Evolutionary conservation across 2,329 filamentous ascomycete genomes (phyloP).

Genomic region (Penicillium sp.): DNA sequence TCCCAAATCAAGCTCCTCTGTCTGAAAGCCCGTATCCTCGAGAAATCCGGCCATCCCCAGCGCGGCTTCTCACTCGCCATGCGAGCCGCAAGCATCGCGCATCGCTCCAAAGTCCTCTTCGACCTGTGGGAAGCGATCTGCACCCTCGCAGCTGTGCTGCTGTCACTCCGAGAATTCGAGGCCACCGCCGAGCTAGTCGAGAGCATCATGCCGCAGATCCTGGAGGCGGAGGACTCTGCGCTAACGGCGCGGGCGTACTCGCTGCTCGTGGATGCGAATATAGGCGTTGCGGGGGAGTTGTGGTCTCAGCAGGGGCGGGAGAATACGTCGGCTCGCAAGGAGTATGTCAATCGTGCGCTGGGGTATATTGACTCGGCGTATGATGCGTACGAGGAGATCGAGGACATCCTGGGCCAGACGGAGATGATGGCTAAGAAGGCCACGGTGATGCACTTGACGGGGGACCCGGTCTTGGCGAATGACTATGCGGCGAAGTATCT

Average conservation of each 20-base stretch:
- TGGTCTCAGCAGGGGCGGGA: conserved; percentile 29
- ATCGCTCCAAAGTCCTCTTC: conserved; percentile 67
- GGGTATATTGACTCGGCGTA: conserved; percentile 66
- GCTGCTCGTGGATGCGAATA: conserved; percentile 72
- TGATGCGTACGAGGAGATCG: conserved; percentile 64
- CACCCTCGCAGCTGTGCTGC: conserved; percentile 67
- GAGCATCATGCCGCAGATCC: conserved; percentile 71
- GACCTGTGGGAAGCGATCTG: conserved; percentile 73
- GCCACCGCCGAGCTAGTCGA: conserved; percentile 66
- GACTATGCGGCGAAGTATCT: conserved; percentile 68
- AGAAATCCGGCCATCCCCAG: conserved; percentile 67
- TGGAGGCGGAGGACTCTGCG: conserved; percentile 68
- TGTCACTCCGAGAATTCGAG: conserved; percentile 69
- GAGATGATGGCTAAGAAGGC: conserved; percentile 83
- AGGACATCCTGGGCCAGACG: conserved; percentile 70
- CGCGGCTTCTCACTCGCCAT: conserved; percentile 76
- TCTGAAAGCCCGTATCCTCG: conserved; percentile 71
- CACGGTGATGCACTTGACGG: conserved; percentile 70
- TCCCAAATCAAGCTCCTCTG: conserved; percentile 72
- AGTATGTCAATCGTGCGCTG: conserved; percentile 61
- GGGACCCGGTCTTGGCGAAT: conserved; percentile 65
- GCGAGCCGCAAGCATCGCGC: conserved; percentile 72
- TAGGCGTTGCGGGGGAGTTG: conserved; percentile 68
- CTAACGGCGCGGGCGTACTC: conserved; percentile 69
- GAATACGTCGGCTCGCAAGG: conserved; percentile 47